phyloP scores from a whole-genome alignment of 1,284 basidiomycete species.

The Cerrena zonata region DNA sequence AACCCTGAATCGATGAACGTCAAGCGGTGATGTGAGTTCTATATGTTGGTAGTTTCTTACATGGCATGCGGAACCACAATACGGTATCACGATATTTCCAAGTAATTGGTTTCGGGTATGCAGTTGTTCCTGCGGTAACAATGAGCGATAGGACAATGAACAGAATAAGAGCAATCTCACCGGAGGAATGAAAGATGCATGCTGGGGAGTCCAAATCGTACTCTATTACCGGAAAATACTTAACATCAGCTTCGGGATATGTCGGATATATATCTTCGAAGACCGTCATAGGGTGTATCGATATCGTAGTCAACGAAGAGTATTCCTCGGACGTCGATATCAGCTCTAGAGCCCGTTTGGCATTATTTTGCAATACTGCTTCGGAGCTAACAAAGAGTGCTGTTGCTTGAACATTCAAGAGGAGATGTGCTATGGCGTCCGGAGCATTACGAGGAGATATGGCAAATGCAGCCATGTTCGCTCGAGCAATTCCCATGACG shows the following conservation, averaged over 20 bases:
- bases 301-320: neutral
- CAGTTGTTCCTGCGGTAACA: slow-evolving; percentile 2
- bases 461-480: slow-evolving; percentile 24
- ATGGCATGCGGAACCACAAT: slow-evolving; percentile 7
- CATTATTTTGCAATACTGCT: neutral
- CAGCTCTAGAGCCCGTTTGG: neutral
- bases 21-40: neutral
- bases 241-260: neutral
- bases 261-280: slow-evolving; percentile 15
- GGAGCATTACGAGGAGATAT: slow-evolving; percentile 19
- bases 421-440: slow-evolving; percentile 18
- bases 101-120: slow-evolving; percentile 19
- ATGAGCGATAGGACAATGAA: no score
- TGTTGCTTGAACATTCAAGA: slow-evolving; percentile 4
- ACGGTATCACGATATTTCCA: slow-evolving; percentile 15
- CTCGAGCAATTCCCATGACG: slow-evolving; percentile 25
- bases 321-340: neutral
- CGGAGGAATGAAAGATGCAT: slow-evolving; percentile 22
- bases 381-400: neutral
- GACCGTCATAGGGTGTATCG: slow-evolving; percentile 12
- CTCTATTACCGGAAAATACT: neutral
- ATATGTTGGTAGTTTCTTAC: slow-evolving; percentile 9
- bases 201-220: neutral
- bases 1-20: slow-evolving; percentile 7
- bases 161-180: slow-evolving; percentile 10